Evolutionary conservation across 257 asterid genomes (phyloP), one percentile per base, ranked within the genome.

Genomic region (Solanum bulbocastanum): DNA sequence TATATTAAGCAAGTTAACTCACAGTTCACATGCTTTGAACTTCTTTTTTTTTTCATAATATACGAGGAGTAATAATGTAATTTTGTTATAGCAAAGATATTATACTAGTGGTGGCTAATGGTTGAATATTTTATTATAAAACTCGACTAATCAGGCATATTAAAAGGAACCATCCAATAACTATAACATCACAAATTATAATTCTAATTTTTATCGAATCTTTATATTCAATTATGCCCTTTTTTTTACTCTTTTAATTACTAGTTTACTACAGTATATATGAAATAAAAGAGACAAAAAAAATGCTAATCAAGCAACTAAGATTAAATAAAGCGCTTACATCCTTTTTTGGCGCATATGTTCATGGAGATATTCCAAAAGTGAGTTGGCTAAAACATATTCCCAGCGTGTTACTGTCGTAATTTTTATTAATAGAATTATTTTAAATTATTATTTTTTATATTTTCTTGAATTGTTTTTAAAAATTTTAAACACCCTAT

Each of bases 311-410:
- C 30, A 30, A 49, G 30, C 85, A 49, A 49, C 7, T 30, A 78
- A 35, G 6, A 78, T 42, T 40, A 25, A 14, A 76, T 37, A 25
- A 78, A 25, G 23, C 4, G 37, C 5, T 30, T n/a, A 18, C 68
- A 81, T 46, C 36, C 60, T 40, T 30, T 58, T 40, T 76, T 76
- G 83, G 83, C 83, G 36, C 60, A 76, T 76, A 39, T 7, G 23
- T 76, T 40, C 83, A 76, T 76, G 83, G 83, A 76, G 83, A 76
- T 76, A 76, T 76, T 46, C 49, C 60, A 40, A 20, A 75, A 35
- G 84, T 75, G 65, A 89, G 86, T 78, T 83, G 88, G 89, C 88
- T 14, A 37, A 66, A 65, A 58, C 27, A 58, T 8, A 58, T 22
- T 58, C 68, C 27, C 13, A 58, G 68, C 12, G 12, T 22, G 68